Conservation (phyloP, 2,329 filamentous ascomycete genomes). For the Alternaria solani region DNA sequence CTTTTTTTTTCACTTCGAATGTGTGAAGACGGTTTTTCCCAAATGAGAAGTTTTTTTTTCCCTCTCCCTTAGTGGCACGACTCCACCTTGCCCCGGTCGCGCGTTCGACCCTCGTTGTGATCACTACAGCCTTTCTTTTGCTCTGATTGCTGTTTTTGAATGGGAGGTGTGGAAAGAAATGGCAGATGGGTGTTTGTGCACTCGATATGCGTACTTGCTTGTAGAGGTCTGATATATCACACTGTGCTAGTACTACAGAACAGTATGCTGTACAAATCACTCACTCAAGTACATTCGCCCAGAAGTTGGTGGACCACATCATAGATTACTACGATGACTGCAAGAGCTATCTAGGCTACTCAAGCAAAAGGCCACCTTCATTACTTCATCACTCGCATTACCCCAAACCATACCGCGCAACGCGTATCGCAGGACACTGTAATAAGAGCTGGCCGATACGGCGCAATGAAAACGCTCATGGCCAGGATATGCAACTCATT, state of each 20-base stretch:
- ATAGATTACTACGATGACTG: neutral
- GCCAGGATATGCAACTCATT: neutral
- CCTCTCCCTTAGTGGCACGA: too few relatives aligned
- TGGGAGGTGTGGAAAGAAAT: too few relatives aligned
- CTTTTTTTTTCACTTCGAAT: too few relatives aligned
- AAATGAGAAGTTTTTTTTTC: too few relatives aligned
- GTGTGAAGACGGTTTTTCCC: too few relatives aligned
- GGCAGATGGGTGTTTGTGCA: too few relatives aligned
- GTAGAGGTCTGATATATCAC: too few relatives aligned
- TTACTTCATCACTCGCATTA: neutral
- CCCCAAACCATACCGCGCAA: conserved; percentile 1
- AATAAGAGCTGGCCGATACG: neutral
- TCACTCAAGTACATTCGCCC: neutral
- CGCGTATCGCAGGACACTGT: neutral
- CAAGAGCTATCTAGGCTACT: neutral
- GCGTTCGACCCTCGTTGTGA: too few relatives aligned
- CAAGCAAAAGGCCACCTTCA: neutral
- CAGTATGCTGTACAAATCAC: neutral
- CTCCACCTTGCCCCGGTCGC: too few relatives aligned
- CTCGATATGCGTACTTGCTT: too few relatives aligned
- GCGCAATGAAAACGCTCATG: conserved; percentile 1
- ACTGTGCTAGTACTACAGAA: neutral
- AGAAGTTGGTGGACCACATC: neutral
- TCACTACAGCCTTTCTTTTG: neutral
- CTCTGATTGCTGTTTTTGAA: too few relatives aligned